phyloP scores from a whole-genome alignment of 164 flowering plant species.

The Stephania yunnanensis region DNA sequence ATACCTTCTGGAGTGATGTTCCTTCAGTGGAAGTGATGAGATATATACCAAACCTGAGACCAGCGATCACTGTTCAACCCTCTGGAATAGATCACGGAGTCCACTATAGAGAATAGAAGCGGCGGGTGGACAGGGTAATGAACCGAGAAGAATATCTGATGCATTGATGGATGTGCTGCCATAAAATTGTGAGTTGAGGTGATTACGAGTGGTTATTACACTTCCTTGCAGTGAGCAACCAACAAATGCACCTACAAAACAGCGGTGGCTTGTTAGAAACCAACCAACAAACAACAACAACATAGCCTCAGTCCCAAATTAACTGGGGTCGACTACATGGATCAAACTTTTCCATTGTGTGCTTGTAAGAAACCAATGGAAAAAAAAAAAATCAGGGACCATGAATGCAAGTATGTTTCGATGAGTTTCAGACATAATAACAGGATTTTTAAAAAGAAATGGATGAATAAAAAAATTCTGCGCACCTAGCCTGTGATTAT shows the following conservation, averaged over 20 bases:
- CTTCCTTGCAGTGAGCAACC: constrained; percentile 95
- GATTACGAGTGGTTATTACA: constrained; percentile 59
- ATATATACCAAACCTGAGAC: neutral
- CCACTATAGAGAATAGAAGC: constrained; percentile 69
- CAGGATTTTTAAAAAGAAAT: neutral
- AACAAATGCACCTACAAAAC: constrained; percentile 72
- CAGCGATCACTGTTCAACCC: constrained; percentile 20
- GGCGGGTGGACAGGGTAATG: constrained; percentile 84
- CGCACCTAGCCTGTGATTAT: too few relatives aligned
- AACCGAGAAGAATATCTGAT: constrained; percentile 80
- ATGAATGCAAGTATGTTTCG: neutral
- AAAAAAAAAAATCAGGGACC: neutral
- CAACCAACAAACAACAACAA: too few relatives aligned
- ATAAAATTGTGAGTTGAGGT: constrained; percentile 75
- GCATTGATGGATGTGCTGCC: constrained; percentile 74
- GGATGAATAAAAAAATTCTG: neutral
- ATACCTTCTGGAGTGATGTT: neutral
- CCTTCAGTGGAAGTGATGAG: neutral
- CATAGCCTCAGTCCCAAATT: too few relatives aligned
- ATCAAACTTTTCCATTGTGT: too few relatives aligned
- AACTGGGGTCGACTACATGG: too few relatives aligned
- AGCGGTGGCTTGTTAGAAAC: neutral
- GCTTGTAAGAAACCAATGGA: neutral
- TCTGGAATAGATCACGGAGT: constrained; percentile 53
- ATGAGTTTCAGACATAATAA: neutral